Percentiles rank a stretch among this genome's conserved stretches.
These are phyloP conservation scores for Mortierella polycephala DNA, from an alignment of 371 early-diverging fungal genomes.

Conservation along the genomic window DNA sequence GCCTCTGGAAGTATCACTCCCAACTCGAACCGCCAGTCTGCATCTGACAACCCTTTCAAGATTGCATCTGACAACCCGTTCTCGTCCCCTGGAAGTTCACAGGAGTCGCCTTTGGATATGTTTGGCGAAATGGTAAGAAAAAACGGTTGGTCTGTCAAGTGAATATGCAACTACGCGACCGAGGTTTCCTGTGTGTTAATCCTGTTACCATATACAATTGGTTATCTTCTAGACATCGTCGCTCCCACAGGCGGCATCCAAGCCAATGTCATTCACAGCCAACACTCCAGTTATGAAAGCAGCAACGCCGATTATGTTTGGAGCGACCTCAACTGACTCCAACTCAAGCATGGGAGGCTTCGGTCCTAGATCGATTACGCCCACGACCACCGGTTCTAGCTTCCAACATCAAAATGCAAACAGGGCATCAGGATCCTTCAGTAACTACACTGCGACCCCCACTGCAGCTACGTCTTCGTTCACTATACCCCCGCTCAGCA, in stretches of 20 bases:
- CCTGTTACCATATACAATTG: no score
- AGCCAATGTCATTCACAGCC: constrained; percentile 27
- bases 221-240: constrained; percentile 20
- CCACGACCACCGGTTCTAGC: constrained; percentile 13
- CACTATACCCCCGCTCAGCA: constrained; percentile 52
- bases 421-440: constrained; percentile 3
- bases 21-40: constrained; percentile 17
- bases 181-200: no score
- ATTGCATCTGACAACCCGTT: constrained; percentile 53
- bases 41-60: constrained; percentile 52
- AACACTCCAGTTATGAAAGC: constrained; percentile 39
- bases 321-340: constrained; percentile 36
- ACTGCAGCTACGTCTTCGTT: constrained; percentile 41
- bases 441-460: constrained; percentile 10
- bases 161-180: no score
- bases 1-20: constrained; percentile 17
- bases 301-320: constrained; percentile 45
- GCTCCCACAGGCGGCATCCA: constrained; percentile 24
- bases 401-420: constrained; percentile 22
- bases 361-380: constrained; percentile 41
- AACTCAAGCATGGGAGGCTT: constrained; percentile 8
- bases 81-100: constrained; percentile 6
- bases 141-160: no score
- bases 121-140: constrained; percentile 46
- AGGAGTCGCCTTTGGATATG: constrained; percentile 46